These are phyloP conservation scores for Mycena olivaceomarginata DNA, from an alignment of 768 basidiomycete species.

Conservation along the genomic window DNA sequence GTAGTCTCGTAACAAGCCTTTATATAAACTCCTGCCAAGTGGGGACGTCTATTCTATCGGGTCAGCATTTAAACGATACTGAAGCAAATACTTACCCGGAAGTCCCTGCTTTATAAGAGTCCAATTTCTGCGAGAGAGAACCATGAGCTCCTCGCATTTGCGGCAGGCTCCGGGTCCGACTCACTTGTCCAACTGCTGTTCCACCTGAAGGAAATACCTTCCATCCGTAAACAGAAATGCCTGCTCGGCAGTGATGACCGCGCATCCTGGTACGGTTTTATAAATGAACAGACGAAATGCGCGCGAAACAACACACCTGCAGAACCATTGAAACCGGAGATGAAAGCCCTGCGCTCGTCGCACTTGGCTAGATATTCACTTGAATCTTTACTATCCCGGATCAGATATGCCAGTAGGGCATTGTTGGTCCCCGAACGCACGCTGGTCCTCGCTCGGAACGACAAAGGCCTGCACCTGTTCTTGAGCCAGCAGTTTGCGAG, in stretches of 20 bases:
- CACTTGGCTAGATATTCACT: conserved; percentile 93
- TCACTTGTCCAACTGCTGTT: conserved; percentile 90
- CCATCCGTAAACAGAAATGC: conserved; percentile 97
- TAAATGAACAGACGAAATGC: conserved; percentile 27
- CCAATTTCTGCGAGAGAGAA: conserved; percentile 84
- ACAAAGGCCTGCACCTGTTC: conserved; percentile 80
- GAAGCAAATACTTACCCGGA: conserved; percentile 68
- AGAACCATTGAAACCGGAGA: conserved; percentile 96
- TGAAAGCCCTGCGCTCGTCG: conserved; percentile 90
- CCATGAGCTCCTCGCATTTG: background rate
- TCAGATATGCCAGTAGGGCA: conserved; percentile 10
- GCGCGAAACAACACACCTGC: conserved; percentile 74
- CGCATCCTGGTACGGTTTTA: conserved; percentile 74
- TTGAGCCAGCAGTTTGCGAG: conserved; percentile 52
- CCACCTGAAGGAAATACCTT: conserved; percentile 95
- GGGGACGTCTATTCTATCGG: conserved; percentile 78
- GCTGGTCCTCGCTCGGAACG: conserved; percentile 95
- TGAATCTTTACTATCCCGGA: conserved; percentile 70
- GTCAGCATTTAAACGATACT: conserved; percentile 18
- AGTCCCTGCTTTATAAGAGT: conserved; percentile 94
- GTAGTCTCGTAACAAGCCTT: too few relatives aligned
- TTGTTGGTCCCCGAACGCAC: conserved; percentile 66
- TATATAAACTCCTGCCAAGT: conserved; percentile 95
- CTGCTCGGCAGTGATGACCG: conserved; percentile 80
- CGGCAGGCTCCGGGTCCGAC: conserved; percentile 42